phyloP scores from a whole-genome alignment of 1,139 yeast genomes.

The Candida sojae region DNA sequence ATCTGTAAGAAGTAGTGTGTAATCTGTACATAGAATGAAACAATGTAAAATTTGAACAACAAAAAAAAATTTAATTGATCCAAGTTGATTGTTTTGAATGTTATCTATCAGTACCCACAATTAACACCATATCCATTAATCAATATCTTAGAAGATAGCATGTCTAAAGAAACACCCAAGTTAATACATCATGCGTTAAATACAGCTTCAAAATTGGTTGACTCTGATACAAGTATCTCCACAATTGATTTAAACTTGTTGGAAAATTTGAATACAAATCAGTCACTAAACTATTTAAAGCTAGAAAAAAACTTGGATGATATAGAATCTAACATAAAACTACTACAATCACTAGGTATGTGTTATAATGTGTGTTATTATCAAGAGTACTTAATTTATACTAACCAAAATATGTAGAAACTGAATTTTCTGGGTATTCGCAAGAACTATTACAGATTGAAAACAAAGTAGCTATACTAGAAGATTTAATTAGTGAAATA shows the following conservation, averaged over 20 bases:
- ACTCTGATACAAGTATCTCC: constrained; percentile 56
- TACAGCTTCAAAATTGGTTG: constrained; percentile 35
- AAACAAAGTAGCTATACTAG: constrained; percentile 44
- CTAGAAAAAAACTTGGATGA: constrained; percentile 48
- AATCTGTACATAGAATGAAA: constrained; percentile 10
- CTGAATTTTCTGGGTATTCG: constrained; percentile 30
- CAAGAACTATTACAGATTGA: constrained; percentile 45
- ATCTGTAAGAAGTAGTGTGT: background rate
- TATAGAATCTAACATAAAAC: constrained; percentile 35
- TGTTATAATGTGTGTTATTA: constrained; percentile 10
- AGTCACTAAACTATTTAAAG: constrained; percentile 57
- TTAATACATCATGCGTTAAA: constrained; percentile 33
- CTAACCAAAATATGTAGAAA: constrained; percentile 20
- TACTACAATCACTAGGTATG: constrained; percentile 34
- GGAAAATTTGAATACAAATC: constrained; percentile 58
- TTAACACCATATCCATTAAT: background rate
- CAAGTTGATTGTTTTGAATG: background rate
- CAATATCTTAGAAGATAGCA: background rate
- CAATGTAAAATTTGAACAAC: background rate
- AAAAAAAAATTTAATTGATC: background rate
- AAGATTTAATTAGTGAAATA: constrained; percentile 51
- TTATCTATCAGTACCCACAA: no score
- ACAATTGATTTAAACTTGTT: constrained; percentile 52
- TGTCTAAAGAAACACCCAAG: constrained; percentile 33
- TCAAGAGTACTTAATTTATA: background rate